Evolutionary conservation across 148 eudicot genomes (phyloP), one percentile per base, ranked within the genome.

Genomic region (Silene uniflora): DNA sequence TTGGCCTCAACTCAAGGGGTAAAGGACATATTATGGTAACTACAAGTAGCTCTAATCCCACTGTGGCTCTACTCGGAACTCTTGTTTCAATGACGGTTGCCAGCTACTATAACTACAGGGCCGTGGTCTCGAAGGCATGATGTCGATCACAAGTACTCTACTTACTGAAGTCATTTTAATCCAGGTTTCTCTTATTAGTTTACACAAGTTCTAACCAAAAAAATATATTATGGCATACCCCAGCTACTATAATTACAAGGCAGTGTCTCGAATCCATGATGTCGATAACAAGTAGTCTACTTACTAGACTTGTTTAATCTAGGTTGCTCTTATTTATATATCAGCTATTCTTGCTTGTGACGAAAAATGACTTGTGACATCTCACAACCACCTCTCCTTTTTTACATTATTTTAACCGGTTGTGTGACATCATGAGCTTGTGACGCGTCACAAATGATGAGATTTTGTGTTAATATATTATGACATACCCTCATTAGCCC

Each of bases 41-140:
- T 81, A 89, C 93, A 27, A 93, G 92, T 86, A 91, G 90, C 79
- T 91, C 97, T 2, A 93, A 93, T 35, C 83, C 85, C 79, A 82
- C 87, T 44, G 77, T 85, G 63, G 80, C 90, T 10, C 90, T 91
- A 12, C 90, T 93, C 22, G 87, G 87, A 14, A 89, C 88, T 12
- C 73, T 89, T 18, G 58, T 91, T 66, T 92, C 93, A 3, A 82
- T 89, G 14, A 86, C 75, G 1, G 60, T 86, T 21, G 77, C 91
- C 42, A 81, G 89, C 46, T 91, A 85, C 84, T 85, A 75, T 83
- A 89, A 78, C 60, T 61, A 27, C 89, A 69, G 84, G 72, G 84
- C 90, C 96, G 91, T 52, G 77, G 44, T 18, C 6, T 32, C 46
- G 19, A 17, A 19, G 69, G 11, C 46, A 56, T 67, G 85, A 56